Evolutionary conservation across 768 basidiomycete species (phyloP).

Genomic region (Panaeolus cyanescens): DNA sequence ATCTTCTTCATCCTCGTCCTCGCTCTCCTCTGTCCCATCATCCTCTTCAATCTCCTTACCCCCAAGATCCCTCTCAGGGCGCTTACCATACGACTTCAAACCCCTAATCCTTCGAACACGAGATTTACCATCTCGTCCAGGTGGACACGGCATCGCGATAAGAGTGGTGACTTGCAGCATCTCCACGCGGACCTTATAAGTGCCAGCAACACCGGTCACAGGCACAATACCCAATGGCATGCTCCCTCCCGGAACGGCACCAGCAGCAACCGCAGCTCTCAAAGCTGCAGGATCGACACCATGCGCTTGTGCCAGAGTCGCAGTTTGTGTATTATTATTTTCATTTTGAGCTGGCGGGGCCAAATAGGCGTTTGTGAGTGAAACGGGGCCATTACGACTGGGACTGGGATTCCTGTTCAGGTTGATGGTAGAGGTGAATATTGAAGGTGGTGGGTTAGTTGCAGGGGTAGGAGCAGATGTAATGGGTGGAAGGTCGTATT

Average conservation of each 20-base stretch:
- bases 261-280: not conserved
- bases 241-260: slow-evolving; percentile 4
- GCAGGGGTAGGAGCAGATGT: not conserved
- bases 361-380: not conserved
- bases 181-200: slow-evolving; percentile 29
- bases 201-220: slow-evolving; percentile 3
- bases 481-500: not conserved
- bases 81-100: not conserved
- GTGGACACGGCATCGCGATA: slow-evolving; percentile 51
- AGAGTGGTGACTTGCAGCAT: slow-evolving; percentile 57
- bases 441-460: not conserved
- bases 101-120: slow-evolving; percentile 20
- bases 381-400: not conserved
- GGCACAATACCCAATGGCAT: slow-evolving; percentile 3
- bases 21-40: slow-evolving; percentile 24
- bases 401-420: not conserved
- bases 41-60: slow-evolving; percentile 17
- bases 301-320: not conserved
- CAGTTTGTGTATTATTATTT: not conserved
- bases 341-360: not conserved
- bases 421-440: not conserved
- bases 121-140: slow-evolving; percentile 14
- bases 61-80: not conserved
- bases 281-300: not conserved
- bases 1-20: slow-evolving; percentile 17